Conservation (phyloP, 805 yeast genomes). For the Barnettozyma pratensis region DNA sequence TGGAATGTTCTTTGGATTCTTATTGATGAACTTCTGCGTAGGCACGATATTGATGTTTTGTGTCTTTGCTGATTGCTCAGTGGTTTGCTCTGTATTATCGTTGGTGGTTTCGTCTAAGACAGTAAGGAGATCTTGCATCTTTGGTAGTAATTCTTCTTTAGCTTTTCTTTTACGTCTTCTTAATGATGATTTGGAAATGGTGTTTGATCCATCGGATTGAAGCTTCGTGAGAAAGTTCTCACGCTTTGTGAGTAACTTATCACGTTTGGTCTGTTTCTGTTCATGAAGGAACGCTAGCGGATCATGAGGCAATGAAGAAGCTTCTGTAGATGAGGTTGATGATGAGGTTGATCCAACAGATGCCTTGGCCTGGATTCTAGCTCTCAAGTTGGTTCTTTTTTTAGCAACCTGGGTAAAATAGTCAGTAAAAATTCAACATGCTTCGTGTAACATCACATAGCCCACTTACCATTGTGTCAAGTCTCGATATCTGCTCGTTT, state of each 20-base stretch:
- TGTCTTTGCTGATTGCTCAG: background rate
- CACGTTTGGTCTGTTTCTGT: constrained; percentile 47
- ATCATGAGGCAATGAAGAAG: constrained; percentile 25
- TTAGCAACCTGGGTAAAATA: constrained; percentile 32
- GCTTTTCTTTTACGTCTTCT: constrained; percentile 60
- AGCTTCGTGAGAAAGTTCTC: constrained; percentile 35
- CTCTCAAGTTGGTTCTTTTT: constrained; percentile 42
- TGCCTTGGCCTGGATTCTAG: constrained; percentile 27
- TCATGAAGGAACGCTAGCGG: constrained; percentile 47
- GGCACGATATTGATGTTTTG: constrained; percentile 18
- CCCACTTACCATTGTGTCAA: constrained; percentile 1
- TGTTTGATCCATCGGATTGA: constrained; percentile 28
- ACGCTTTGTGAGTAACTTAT: constrained; percentile 39
- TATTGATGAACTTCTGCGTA: constrained; percentile 6
- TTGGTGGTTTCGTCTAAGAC: constrained; percentile 35
- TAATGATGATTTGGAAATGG: constrained; percentile 60
- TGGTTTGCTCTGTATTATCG: background rate
- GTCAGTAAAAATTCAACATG: background rate
- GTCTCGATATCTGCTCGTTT: too few relatives aligned
- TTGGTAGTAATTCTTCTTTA: constrained; percentile 60
- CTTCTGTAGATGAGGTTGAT: background rate
- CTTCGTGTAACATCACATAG: too few relatives aligned
- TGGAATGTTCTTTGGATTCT: constrained; percentile 37
- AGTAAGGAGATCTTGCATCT: constrained; percentile 56
- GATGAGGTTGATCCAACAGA: constrained; percentile 13